These are phyloP conservation scores for Lasiosphaeria miniovina DNA, from an alignment of 495 filamentous ascomycete genomes.

Conservation along the genomic window DNA sequence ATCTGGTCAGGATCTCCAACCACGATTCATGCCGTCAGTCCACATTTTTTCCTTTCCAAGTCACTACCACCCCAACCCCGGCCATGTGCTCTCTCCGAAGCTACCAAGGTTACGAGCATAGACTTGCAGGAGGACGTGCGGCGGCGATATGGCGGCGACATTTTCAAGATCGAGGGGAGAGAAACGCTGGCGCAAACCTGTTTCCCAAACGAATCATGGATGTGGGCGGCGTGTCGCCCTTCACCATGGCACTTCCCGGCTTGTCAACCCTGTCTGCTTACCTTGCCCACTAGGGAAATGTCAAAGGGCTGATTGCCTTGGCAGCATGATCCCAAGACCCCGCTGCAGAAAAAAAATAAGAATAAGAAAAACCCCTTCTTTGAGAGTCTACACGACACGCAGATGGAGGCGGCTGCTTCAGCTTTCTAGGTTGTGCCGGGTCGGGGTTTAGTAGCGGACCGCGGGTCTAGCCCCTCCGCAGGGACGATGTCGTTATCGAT, in stretches of 20 bases:
- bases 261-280: neutral
- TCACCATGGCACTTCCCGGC: neutral
- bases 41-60: slow-evolving; percentile 11
- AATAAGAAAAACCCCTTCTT: neutral
- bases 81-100: neutral
- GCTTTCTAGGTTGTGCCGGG: neutral
- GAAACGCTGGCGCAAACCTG: no score
- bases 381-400: neutral
- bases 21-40: slow-evolving; percentile 15
- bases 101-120: neutral
- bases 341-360: neutral
- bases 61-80: slow-evolving; percentile 10
- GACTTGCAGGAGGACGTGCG: neutral
- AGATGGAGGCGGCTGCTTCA: neutral
- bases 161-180: no score
- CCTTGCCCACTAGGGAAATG: no score
- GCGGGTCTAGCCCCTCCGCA: neutral
- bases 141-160: no score
- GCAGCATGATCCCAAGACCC: neutral
- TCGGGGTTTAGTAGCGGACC: neutral
- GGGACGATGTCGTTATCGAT: neutral
- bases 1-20: slow-evolving; percentile 22
- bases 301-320: neutral
- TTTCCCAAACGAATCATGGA: no score
- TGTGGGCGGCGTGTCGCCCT: neutral